Base-by-base conservation (phyloP, 2,329 filamentous ascomycete genomes). In the Thielaviopsis musarum region DNA sequence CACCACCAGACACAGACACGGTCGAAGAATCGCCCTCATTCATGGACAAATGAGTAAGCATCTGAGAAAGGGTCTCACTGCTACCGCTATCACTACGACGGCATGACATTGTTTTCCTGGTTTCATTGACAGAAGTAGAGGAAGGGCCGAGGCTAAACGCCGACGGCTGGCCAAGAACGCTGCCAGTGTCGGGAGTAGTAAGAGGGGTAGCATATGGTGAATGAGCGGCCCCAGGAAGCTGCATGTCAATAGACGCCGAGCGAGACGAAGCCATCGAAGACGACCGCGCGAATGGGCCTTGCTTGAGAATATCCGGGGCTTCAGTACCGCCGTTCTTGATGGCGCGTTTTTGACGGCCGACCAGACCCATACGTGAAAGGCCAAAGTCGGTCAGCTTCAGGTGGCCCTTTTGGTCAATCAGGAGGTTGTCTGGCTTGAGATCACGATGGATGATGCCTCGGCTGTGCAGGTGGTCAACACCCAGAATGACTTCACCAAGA, bases 301-400 rank as follows among this genome's bases (percentile, higher is more conserved):
- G 84, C 69, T 95, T 96, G 52, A 97, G 78, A 13, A 98, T 75
- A 72, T 98, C 94, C 0, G 93, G 93, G 0, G 85, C 90, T n/a
- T 98, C 91, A 34, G 83, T 82, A 28, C 83, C 76, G 68, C 79
- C 80, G 73, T 79, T 84, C 68, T 85, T 93, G 54, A 96, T 77
- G 22, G 91, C 89, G 66, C 93, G 84, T 74, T 98, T 97, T 72
- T 98, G 93, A 66, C 93, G 87, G 62, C 93, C 93, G 62, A 98
- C 87, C 63, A 98, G 76, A 69, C 93, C 94, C 91, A 98, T 97
- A 28, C 93, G 84, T 13, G 93, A 98, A 26, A 98, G 77, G 62
- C 93, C 93, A 73, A 98, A 98, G 70, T 98, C 93, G 1, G 94
- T 98, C 66, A 98, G 77, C 72, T 98, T 98, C 60, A 98, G 74